phyloP scores from a whole-genome alignment of 495 filamentous ascomycete genomes.

The Podospora anserina region DNA sequence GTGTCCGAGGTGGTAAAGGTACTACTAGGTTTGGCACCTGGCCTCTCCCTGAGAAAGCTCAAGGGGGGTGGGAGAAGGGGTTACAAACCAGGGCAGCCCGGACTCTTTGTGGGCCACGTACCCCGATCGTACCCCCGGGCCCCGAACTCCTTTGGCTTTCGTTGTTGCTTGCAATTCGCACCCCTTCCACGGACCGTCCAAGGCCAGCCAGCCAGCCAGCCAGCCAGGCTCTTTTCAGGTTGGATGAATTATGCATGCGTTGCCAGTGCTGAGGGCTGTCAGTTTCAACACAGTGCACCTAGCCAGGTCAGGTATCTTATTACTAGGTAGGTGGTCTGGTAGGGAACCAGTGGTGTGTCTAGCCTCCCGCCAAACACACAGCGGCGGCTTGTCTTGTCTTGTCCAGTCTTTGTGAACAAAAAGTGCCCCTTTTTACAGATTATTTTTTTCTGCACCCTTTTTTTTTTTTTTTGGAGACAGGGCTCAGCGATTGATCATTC shows the following conservation, averaged over 20 bases:
- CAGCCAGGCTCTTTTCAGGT: not conserved
- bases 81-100: constrained; percentile 31
- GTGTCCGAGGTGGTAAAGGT: not conserved
- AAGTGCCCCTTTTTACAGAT: constrained; percentile 21
- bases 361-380: constrained; percentile 18
- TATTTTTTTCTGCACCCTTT: constrained; percentile 27
- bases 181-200: constrained; percentile 10
- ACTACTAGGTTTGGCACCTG: not conserved
- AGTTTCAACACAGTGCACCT: not conserved
- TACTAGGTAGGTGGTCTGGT: too few relatives aligned
- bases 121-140: constrained; percentile 12
- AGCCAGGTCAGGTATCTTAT: too few relatives aligned
- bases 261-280: not conserved
- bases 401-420: constrained; percentile 20
- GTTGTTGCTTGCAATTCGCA: constrained; percentile 4
- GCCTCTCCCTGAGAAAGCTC: constrained; percentile 8
- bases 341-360: constrained; percentile 4
- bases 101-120: constrained; percentile 16
- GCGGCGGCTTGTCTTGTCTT: constrained; percentile 25
- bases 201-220: not conserved
- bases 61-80: not conserved
- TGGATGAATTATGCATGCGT: not conserved
- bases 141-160: not conserved
- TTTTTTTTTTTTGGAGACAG: constrained; percentile 14
- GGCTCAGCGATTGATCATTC: constrained; percentile 2